Evolutionary conservation across 371 early-diverging fungal species (phyloP).

Genomic region (Mucor ambiguus): DNA sequence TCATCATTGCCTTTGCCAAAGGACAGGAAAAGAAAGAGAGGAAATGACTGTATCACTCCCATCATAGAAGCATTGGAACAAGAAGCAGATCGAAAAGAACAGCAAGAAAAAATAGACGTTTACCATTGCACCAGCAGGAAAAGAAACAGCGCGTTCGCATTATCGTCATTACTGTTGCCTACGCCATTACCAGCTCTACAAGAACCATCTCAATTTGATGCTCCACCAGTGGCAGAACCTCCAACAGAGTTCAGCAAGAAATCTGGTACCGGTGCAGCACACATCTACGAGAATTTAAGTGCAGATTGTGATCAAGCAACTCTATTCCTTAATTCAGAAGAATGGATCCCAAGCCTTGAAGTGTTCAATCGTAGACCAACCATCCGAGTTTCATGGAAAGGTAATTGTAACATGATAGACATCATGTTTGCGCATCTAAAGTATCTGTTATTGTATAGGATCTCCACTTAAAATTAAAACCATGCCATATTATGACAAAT

Average conservation of each 20-base stretch:
- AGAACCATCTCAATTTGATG: neutral
- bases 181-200: neutral
- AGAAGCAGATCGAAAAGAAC: slow-evolving; percentile 1
- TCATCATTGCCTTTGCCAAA: neutral
- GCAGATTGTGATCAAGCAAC: slow-evolving; percentile 18
- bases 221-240: neutral
- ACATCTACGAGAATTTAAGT: slow-evolving; percentile 21
- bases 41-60: slow-evolving; percentile 14
- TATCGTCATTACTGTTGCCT: neutral
- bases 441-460: slow-evolving; percentile 22
- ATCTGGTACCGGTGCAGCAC: slow-evolving; percentile 27
- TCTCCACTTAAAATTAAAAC: slow-evolving; percentile 51
- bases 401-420: slow-evolving; percentile 7
- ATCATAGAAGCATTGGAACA: neutral
- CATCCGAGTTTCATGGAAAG: slow-evolving; percentile 36
- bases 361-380: slow-evolving; percentile 25
- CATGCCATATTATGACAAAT: slow-evolving; percentile 50
- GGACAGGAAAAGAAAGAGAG: slow-evolving; percentile 5
- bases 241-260: slow-evolving; percentile 13
- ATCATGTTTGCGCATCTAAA: neutral
- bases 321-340: slow-evolving; percentile 17
- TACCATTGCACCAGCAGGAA: neutral
- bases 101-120: neutral
- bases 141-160: neutral
- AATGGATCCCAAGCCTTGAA: slow-evolving; percentile 34